A percentile compares a stretch with the other conserved stretches of the same genome.
phyloP scores from a whole-genome alignment of 768 basidiomycete species.

The Collybia sordida region DNA sequence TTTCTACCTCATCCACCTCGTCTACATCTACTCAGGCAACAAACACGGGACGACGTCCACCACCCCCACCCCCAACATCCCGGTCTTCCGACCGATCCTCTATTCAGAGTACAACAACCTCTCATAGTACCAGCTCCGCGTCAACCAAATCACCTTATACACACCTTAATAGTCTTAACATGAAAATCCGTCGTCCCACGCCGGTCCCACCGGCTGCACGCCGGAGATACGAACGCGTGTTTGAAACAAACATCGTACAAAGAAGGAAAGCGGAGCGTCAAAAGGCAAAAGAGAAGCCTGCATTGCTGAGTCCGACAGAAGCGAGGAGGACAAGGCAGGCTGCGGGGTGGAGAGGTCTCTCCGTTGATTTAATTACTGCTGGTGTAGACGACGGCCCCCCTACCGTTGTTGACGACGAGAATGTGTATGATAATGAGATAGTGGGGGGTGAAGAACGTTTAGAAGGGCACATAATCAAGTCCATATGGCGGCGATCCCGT shows the following conservation, averaged over 20 bases:
- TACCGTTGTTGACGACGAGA: constrained; percentile 12
- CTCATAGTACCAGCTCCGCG: constrained; percentile 33
- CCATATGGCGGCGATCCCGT: constrained; percentile 64
- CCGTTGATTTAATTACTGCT: constrained; percentile 62
- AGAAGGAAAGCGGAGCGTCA: constrained; percentile 39
- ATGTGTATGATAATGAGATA: constrained; percentile 27
- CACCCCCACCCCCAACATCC: constrained; percentile 41
- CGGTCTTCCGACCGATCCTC: constrained; percentile 65
- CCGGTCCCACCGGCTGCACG: constrained; percentile 68
- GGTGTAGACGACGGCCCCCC: constrained; percentile 20
- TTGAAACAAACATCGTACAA: constrained; percentile 57
- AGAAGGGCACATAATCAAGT: constrained; percentile 53
- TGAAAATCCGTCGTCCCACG: constrained; percentile 50
- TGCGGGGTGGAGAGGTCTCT: constrained; percentile 73
- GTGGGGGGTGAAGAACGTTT: constrained; percentile 47
- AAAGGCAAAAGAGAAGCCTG: constrained; percentile 29
- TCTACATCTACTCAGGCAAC: constrained; percentile 30
- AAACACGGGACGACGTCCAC: constrained; percentile 38
- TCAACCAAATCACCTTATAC: constrained; percentile 16
- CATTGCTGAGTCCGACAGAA: constrained; percentile 33
- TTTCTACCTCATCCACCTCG: constrained; percentile 27
- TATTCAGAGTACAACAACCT: constrained; percentile 50
- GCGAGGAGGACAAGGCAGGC: constrained; percentile 51
- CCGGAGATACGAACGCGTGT: constrained; percentile 67
- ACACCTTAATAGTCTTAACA: constrained; percentile 9